These are phyloP conservation scores for Fusarium proliferatum DNA, from an alignment of 2,329 filamentous ascomycete genomes.

Conservation along the genomic window DNA sequence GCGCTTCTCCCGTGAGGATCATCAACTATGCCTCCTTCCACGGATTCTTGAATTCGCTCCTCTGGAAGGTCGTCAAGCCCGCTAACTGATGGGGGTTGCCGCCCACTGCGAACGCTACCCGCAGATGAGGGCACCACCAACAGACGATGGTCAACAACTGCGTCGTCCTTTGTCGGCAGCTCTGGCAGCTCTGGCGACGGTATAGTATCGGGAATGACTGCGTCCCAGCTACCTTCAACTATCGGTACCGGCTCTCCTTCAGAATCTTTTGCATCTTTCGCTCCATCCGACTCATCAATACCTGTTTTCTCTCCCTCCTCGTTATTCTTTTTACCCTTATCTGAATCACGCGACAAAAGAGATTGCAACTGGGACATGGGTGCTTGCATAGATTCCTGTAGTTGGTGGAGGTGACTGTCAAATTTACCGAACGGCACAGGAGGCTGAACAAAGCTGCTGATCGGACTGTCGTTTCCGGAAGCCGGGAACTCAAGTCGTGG, in stretches of 20 bases:
- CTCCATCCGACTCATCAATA: background rate
- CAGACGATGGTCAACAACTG: constrained; percentile 11
- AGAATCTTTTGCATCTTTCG: constrained; percentile 13
- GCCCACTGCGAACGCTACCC: constrained; percentile 59
- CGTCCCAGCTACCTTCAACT: constrained; percentile 21
- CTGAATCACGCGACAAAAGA: background rate
- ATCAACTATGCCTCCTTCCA: constrained; percentile 39
- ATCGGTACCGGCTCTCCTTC: constrained; percentile 6
- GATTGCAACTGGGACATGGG: constrained; percentile 4
- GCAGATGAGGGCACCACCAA: constrained; percentile 38
- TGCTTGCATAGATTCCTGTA: constrained; percentile 29
- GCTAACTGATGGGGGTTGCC: constrained; percentile 60
- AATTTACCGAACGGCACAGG: constrained; percentile 31
- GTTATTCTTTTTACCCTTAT: background rate
- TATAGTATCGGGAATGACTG: constrained; percentile 42
- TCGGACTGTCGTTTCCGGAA: constrained; percentile 35
- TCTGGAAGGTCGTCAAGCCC: constrained; percentile 47
- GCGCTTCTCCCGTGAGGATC: constrained; percentile 25
- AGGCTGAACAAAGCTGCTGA: constrained; percentile 40
- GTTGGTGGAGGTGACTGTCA: constrained; percentile 36
- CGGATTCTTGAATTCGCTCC: constrained; percentile 32
- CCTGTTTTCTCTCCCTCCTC: background rate
- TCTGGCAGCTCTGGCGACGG: constrained; percentile 23
- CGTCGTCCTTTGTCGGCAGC: constrained; percentile 12
- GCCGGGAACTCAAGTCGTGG: constrained; percentile 36